Evolutionary conservation across 108 stramenopile genomes (phyloP).

Genomic region (Skeletonema tropicum): DNA sequence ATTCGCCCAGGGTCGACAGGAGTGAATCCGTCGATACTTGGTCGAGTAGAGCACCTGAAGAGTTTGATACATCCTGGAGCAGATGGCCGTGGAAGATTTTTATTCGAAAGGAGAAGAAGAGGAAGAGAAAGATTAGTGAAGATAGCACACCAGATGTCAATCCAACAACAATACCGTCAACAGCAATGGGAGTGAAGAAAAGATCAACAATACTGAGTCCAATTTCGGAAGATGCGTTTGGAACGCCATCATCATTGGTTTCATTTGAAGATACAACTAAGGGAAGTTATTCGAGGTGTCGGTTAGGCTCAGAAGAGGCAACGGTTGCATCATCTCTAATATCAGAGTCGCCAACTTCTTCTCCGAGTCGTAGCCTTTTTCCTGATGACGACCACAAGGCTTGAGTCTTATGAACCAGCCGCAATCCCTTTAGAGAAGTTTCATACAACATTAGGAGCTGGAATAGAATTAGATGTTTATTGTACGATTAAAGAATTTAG

Average conservation of each 20-base stretch:
- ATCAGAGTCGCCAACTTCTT: neutral
- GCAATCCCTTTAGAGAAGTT: neutral
- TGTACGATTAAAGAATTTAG: neutral
- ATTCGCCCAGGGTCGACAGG: neutral
- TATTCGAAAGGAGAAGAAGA: neutral
- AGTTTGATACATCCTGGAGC: neutral
- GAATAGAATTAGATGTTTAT: neutral
- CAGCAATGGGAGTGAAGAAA: neutral
- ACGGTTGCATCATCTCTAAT: conserved; percentile 10
- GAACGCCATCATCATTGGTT: conserved; percentile 14
- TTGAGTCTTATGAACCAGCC: neutral
- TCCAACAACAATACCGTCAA: conserved; percentile 12
- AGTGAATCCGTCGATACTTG: conserved; percentile 4
- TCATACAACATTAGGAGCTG: neutral
- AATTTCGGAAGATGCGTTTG: conserved; percentile 29
- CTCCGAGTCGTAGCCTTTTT: neutral
- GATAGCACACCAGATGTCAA: conserved; percentile 9
- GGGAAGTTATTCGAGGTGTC: conserved; percentile 25
- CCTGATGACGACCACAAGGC: neutral
- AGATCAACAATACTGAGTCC: conserved; percentile 1
- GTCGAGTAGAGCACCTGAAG: neutral
- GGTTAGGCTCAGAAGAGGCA: conserved; percentile 31
- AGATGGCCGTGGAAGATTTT: neutral
- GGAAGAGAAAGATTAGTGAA: neutral
- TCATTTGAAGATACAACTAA: conserved; percentile 17